These are phyloP conservation scores for Persicaria maculosa DNA, from an alignment of 148 eudicot genomes.

Conservation along the genomic window DNA sequence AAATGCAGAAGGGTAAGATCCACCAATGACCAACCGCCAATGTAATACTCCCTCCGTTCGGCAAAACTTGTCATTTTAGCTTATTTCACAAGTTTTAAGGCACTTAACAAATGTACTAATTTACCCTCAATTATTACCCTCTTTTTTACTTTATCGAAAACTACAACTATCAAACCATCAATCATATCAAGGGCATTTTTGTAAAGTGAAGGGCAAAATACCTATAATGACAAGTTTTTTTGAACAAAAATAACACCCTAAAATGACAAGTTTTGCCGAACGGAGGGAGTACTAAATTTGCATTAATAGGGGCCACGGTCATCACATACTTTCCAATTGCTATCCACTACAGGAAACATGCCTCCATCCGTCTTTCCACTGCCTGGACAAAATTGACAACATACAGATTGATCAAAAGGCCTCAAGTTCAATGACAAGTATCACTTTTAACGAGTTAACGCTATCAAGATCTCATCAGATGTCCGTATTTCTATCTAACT, in stretches of 20 bases:
- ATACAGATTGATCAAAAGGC: not conserved
- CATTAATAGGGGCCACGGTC: not conserved
- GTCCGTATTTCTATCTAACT: not conserved
- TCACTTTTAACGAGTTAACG: not conserved
- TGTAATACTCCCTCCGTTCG: no score
- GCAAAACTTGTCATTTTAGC: no score
- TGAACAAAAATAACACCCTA: no score
- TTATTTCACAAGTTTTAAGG: no score
- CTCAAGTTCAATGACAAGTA: not conserved
- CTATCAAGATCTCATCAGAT: not conserved
- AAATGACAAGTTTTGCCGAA: no score
- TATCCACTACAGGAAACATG: conserved; percentile 89
- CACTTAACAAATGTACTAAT: no score
- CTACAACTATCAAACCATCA: no score
- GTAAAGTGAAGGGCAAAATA: no score
- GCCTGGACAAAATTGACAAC: conserved; percentile 29
- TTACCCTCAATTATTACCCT: no score
- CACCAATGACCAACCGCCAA: not conserved
- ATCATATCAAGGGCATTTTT: no score
- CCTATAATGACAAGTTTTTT: no score
- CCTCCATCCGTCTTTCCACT: conserved; percentile 44
- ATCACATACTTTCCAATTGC: conserved; percentile 82
- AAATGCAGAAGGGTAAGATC: not conserved
- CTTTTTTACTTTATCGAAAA: no score
- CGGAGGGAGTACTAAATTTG: not conserved